Conservation (phyloP, 2,329 filamentous ascomycete genomes). For the Exophiala phaeomuriformis region DNA sequence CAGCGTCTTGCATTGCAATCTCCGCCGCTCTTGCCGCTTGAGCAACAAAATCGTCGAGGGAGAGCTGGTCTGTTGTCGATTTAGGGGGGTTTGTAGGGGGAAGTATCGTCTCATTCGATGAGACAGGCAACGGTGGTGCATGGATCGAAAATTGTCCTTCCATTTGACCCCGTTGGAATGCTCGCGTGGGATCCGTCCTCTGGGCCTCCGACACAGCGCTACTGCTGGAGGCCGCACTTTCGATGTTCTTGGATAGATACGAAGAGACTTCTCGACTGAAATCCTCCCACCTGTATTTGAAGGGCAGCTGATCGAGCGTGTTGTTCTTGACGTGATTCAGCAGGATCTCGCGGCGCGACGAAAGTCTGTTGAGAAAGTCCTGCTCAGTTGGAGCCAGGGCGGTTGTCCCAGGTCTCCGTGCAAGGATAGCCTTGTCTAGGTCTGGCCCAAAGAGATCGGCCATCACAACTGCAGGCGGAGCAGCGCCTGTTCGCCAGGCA, state of each 20-base stretch:
- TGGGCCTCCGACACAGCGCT: neutral
- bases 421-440: conserved; percentile 48
- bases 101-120: conserved; percentile 12
- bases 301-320: conserved; percentile 44
- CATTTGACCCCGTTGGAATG: conserved; percentile 13
- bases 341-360: conserved; percentile 51
- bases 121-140: conserved; percentile 23
- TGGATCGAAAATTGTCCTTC: conserved; percentile 18
- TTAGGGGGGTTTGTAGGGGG: neutral
- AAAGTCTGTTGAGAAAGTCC: conserved; percentile 52
- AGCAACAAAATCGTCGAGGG: conserved; percentile 41
- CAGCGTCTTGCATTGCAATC: conserved; percentile 42
- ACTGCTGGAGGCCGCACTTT: conserved; percentile 5
- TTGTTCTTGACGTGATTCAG: conserved; percentile 49
- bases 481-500: conserved; percentile 50
- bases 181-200: conserved; percentile 5
- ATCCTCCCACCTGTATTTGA: conserved; percentile 58
- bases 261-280: conserved; percentile 53
- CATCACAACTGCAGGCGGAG: conserved; percentile 49
- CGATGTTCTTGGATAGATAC: conserved; percentile 48
- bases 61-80: neutral
- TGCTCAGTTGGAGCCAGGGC: conserved; percentile 52
- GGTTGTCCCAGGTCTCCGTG: conserved; percentile 48
- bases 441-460: conserved; percentile 54
- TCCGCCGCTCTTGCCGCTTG: conserved; percentile 43